Percentiles rank a stretch among this genome's conserved stretches.
phyloP scores from a whole-genome alignment of 2,329 filamentous ascomycete species.

The Aspergillus hortae region DNA sequence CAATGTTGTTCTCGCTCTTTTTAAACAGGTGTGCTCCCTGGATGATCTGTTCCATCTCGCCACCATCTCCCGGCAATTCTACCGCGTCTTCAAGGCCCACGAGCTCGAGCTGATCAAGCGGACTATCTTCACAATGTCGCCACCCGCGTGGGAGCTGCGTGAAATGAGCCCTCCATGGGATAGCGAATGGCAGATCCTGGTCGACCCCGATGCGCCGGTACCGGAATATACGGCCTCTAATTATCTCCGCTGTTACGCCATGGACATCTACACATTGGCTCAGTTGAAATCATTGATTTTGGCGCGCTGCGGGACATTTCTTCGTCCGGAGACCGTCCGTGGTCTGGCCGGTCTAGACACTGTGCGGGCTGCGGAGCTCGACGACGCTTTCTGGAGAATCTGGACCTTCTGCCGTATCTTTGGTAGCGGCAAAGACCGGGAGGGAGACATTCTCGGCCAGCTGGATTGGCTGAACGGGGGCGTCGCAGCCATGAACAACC shows the following conservation, averaged over 20 bases:
- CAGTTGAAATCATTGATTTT: constrained; percentile 56
- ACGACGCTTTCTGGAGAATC: constrained; percentile 62
- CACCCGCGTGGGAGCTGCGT: constrained; percentile 58
- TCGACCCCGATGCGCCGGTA: constrained; percentile 45
- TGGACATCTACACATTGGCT: constrained; percentile 52
- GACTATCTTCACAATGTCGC: constrained; percentile 51
- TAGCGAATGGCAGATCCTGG: constrained; percentile 36
- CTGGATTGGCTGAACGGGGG: constrained; percentile 63
- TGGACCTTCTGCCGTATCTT: constrained; percentile 66
- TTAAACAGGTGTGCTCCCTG: constrained; percentile 47
- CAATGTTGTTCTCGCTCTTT: constrained; percentile 50
- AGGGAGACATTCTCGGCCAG: constrained; percentile 58
- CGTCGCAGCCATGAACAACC: constrained; percentile 44
- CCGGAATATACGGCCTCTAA: constrained; percentile 52
- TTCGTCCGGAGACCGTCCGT: constrained; percentile 54
- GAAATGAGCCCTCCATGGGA: constrained; percentile 55
- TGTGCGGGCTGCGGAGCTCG: constrained; percentile 49
- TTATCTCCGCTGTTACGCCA: constrained; percentile 51
- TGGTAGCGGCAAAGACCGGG: constrained; percentile 54
- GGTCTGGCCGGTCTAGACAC: constrained; percentile 50
- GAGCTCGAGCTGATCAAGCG: constrained; percentile 53
- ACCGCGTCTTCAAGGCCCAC: constrained; percentile 55
- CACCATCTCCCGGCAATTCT: constrained; percentile 54
- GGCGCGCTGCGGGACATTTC: constrained; percentile 53
- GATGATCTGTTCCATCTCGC: constrained; percentile 56